Evolutionary conservation across 306 rosid genomes (phyloP).

Genomic region (Quercus wislizeni): DNA sequence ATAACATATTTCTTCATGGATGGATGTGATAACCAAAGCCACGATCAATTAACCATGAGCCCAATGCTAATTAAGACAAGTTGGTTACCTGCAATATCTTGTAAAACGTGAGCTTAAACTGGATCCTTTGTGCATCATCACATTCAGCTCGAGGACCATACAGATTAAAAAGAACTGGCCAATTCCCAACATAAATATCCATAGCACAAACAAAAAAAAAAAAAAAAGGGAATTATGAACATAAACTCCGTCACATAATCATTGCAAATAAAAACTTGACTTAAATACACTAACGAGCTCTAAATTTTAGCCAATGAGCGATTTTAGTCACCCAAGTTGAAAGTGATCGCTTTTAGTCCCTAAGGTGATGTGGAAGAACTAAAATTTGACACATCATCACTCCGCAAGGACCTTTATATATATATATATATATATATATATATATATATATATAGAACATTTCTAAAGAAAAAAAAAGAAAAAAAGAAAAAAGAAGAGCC

Average conservation of each 20-base stretch:
- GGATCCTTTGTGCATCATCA: slow-evolving; percentile 74
- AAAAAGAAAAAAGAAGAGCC: no score
- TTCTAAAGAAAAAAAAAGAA: no score
- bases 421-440: no score
- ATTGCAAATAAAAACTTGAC: background rate
- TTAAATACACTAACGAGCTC: no score
- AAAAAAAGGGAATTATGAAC: background rate
- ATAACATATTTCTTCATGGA: slow-evolving; percentile 8
- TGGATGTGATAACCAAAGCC: slow-evolving; percentile 10
- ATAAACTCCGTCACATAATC: slow-evolving; percentile 16
- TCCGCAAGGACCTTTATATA: no score
- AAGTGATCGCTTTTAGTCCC: background rate
- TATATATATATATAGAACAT: no score
- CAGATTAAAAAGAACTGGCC: slow-evolving; percentile 77
- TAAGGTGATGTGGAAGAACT: no score
- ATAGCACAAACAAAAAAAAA: background rate
- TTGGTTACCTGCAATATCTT: slow-evolving; percentile 65
- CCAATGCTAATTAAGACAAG: background rate
- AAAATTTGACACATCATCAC: no score
- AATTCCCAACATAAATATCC: slow-evolving; percentile 14
- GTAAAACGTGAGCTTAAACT: slow-evolving; percentile 69
- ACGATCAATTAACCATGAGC: background rate
- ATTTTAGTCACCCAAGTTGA: no score
- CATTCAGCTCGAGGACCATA: slow-evolving; percentile 89
- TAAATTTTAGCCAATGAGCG: no score